Evolutionary conservation across 2,329 filamentous ascomycete genomes (phyloP), one percentile per base, ranked within the genome.

Genomic region (Aspergillus calidoustus): DNA sequence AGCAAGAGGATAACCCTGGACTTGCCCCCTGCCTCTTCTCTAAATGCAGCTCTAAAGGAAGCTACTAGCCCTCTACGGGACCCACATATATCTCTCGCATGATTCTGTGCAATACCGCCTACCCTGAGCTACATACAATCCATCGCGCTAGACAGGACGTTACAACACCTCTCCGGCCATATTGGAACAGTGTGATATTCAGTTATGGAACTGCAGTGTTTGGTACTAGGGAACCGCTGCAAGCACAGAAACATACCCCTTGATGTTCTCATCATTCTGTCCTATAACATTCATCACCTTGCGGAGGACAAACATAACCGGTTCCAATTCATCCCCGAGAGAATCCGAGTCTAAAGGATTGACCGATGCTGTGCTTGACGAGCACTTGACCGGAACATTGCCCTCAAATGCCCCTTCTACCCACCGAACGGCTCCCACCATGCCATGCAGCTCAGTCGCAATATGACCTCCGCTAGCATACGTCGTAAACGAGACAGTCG

Each of bases 351-450:
- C 66, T 9, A 72, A 59, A 6, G 66, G 22, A 57, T 49, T 68
- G 3, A 13, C 30, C 43, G 71, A 54, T 61, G n/a, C 62, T 68
- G 22, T 68, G 66, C 13, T 17, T 50, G 19, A 19, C 7, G 66
- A 62, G 53, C 70, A 72, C 4, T 69, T 66, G n/a, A 38, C 60
- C 11, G 44, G 13, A 15, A 66, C 65, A n/a, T 43, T 67, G 9
- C 69, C 71, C 3, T 54, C 68, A 61, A 73, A 73, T 4, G 70
- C 70, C 31, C 60, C 48, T 53, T 71, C 23, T 3, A 72, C 62
- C 46, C 72, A 73, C 1, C 54, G 49, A n/a, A 72, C 54, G 2
- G 60, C 59, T 22, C 70, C 66, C 0, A 66, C 63, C 11, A 71
- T 41, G 3, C 58, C 65, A 51, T 72, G 47, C 3, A 72, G 55